These are phyloP conservation scores for Sarocladiaceae sp. DNA, from an alignment of 2,329 filamentous ascomycete genomes.

Conservation along the genomic window DNA sequence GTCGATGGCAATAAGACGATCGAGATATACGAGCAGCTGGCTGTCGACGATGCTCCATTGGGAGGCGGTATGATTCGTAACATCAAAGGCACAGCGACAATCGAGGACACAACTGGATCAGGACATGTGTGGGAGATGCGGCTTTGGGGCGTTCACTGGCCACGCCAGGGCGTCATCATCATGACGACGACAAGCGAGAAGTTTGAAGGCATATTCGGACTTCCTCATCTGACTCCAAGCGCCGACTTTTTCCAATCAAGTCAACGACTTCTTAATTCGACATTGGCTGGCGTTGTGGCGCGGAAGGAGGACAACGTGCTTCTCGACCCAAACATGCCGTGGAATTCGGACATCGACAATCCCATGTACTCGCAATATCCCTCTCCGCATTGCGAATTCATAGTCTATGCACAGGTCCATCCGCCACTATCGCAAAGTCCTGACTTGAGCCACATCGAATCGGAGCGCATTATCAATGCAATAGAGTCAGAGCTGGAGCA, in stretches of 20 bases:
- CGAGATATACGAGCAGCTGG: constrained; percentile 38
- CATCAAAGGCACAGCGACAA: constrained; percentile 63
- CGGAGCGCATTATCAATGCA: constrained; percentile 39
- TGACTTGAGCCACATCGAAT: constrained; percentile 24
- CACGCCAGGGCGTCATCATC: constrained; percentile 71
- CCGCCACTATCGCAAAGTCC: constrained; percentile 40
- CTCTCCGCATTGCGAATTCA: constrained; percentile 77
- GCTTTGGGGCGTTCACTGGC: constrained; percentile 82
- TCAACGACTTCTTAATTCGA: constrained; percentile 66
- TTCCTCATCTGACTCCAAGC: constrained; percentile 74
- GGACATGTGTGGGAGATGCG: constrained; percentile 76
- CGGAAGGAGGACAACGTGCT: constrained; percentile 54
- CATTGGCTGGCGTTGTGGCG: constrained; percentile 63
- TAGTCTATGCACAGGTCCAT: constrained; percentile 79
- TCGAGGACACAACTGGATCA: constrained; percentile 64
- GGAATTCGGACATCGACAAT: constrained; percentile 66
- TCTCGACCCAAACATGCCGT: constrained; percentile 63
- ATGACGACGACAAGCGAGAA: constrained; percentile 91
- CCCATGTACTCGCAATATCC: constrained; percentile 54
- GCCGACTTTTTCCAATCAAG: constrained; percentile 53
- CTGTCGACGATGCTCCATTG: constrained; percentile 27
- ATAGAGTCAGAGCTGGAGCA: constrained; percentile 61
- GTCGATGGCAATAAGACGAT: constrained; percentile 52
- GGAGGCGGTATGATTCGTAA: constrained; percentile 59
- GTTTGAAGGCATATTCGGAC: constrained; percentile 83